phyloP scores from a whole-genome alignment of 768 basidiomycete species.

The Mrakia gelida region DNA sequence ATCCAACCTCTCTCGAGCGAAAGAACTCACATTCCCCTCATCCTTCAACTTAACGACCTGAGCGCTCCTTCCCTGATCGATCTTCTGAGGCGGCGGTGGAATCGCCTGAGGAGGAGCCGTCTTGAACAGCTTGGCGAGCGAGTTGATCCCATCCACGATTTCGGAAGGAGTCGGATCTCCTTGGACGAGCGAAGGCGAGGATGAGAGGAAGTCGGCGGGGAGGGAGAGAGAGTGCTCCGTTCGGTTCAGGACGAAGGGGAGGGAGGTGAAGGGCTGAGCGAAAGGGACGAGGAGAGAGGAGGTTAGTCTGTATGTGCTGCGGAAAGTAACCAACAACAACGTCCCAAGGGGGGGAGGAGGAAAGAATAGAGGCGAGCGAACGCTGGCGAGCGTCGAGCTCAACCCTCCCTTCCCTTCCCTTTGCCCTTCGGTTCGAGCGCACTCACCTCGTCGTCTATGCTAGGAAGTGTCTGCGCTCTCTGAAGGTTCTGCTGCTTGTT shows the following conservation, averaged over 20 bases:
- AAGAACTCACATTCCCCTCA: conserved; percentile 85
- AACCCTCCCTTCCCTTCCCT: too few species aligned
- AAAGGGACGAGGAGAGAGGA: background rate
- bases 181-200: conserved; percentile 8
- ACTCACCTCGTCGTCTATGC: conserved; percentile 23
- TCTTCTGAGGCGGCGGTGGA: conserved; percentile 22
- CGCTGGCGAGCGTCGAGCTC: background rate
- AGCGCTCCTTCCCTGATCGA: conserved; percentile 52
- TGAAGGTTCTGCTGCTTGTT: conserved; percentile 16
- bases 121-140: conserved; percentile 18
- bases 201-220: background rate
- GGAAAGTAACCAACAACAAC: too few species aligned
- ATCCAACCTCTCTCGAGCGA: too few species aligned
- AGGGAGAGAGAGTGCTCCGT: conserved; percentile 14
- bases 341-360: too few species aligned
- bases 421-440: too few species aligned
- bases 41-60: conserved; percentile 78
- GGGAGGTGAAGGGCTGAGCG: background rate
- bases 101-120: conserved; percentile 22
- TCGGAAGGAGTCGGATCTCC: background rate
- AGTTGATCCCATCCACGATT: conserved; percentile 18
- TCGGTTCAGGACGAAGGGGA: background rate
- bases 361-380: background rate
- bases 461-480: conserved; percentile 5
- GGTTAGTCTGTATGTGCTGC: background rate